phyloP scores from a whole-genome alignment of 2,329 filamentous ascomycete species.

The Aspergillus ochraceoroseus region DNA sequence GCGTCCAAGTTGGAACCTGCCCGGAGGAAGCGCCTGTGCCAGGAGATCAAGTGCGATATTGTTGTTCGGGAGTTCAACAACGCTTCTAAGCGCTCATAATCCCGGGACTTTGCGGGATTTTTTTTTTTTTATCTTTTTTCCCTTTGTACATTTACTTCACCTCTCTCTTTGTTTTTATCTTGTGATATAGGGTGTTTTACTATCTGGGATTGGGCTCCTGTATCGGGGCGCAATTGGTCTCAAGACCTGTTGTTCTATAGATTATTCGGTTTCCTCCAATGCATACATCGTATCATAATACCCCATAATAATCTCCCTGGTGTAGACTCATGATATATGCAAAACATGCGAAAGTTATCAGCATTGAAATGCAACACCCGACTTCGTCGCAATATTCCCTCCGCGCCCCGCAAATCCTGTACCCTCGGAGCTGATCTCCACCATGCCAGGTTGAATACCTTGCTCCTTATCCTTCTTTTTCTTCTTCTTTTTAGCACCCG shows the following conservation, averaged over 20 bases:
- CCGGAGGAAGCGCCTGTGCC: constrained; percentile 73
- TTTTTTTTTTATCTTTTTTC: too few species aligned
- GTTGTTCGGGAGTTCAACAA: constrained; percentile 73
- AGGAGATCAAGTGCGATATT: constrained; percentile 78
- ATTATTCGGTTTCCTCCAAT: too few species aligned
- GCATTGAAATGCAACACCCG: constrained; percentile 77
- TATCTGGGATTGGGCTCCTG: not conserved
- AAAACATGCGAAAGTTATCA: constrained; percentile 37
- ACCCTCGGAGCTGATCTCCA: constrained; percentile 77
- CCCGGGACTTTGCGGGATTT: not conserved
- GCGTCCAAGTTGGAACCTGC: constrained; percentile 68
- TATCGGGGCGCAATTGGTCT: not conserved
- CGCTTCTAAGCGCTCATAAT: constrained; percentile 46
- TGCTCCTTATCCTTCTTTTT: constrained; percentile 47
- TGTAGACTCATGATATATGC: not conserved
- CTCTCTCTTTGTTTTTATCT: not conserved
- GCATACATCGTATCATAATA: too few species aligned
- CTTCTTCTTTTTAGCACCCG: constrained; percentile 26
- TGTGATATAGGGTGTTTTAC: too few species aligned
- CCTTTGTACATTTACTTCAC: not conserved
- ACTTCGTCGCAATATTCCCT: constrained; percentile 71
- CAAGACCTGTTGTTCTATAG: not conserved
- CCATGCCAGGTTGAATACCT: constrained; percentile 63
- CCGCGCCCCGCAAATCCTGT: constrained; percentile 92
- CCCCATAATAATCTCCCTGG: too few species aligned